Conservation (phyloP, 139 green algal genomes). For the Limnomonas spitsbergensis region DNA sequence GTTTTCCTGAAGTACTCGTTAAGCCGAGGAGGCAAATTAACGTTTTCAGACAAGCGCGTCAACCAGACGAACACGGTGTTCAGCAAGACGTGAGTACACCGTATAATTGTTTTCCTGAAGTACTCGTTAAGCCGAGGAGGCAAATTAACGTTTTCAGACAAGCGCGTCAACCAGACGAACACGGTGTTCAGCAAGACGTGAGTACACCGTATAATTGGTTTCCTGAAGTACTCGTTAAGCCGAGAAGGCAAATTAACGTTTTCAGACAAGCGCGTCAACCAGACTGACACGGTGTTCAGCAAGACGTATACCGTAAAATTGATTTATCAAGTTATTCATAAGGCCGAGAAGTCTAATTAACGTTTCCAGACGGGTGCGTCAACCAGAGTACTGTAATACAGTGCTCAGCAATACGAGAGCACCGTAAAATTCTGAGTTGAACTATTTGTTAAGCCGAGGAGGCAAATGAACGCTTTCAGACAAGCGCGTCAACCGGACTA, state of each 20-base stretch:
- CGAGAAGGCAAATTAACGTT: background rate
- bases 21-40: background rate
- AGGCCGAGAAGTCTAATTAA: background rate
- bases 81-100: background rate
- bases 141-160: background rate
- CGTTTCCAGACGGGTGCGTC: background rate
- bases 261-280: background rate
- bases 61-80: background rate
- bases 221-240: background rate
- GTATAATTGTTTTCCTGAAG: background rate
- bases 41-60: background rate
- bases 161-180: conserved; percentile 3
- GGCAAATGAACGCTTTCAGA: background rate
- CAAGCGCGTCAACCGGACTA: background rate
- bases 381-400: background rate
- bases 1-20: background rate
- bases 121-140: background rate
- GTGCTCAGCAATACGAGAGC: background rate
- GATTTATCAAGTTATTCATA: background rate
- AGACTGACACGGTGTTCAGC: background rate
- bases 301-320: background rate
- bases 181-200: background rate
- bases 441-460: background rate
- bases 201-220: background rate
- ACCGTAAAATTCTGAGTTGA: background rate